Percentiles rank a stretch among this genome's conserved stretches.
These are phyloP conservation scores for Aspergillus conjunctus DNA, from an alignment of 495 filamentous ascomycete species.

Conservation along the genomic window DNA sequence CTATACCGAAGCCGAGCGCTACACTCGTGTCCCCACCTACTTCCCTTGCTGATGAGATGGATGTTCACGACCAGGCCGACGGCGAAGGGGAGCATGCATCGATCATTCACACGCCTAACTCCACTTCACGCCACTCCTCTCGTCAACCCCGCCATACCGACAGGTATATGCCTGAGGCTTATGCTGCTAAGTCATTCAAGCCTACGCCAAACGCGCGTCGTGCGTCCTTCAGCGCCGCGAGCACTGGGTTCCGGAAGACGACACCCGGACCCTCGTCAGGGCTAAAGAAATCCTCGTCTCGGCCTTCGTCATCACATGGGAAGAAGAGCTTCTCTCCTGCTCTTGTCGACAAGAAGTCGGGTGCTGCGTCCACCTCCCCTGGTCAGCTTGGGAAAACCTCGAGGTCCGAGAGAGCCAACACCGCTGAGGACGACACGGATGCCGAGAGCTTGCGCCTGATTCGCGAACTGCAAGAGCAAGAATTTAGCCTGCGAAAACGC, in stretches of 20 bases:
- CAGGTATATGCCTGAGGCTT: slow-evolving; percentile 45
- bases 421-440: slow-evolving; percentile 45
- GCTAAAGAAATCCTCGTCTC: slow-evolving; percentile 43
- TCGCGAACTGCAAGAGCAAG: slow-evolving; percentile 59
- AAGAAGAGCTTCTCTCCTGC: slow-evolving; percentile 48
- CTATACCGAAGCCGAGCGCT: slow-evolving; percentile 40
- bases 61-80: slow-evolving; percentile 40
- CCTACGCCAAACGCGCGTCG: slow-evolving; percentile 30
- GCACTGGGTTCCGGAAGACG: slow-evolving; percentile 29
- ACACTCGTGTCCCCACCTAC: slow-evolving; percentile 56
- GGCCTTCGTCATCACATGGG: slow-evolving; percentile 47
- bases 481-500: slow-evolving; percentile 59
- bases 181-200: slow-evolving; percentile 35
- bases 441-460: slow-evolving; percentile 58
- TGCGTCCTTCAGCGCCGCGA: slow-evolving; percentile 27
- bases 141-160: slow-evolving; percentile 52
- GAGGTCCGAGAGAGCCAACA: slow-evolving; percentile 28
- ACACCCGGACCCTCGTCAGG: slow-evolving; percentile 37
- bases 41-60: slow-evolving; percentile 52
- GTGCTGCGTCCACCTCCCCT: slow-evolving; percentile 35
- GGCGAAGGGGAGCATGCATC: slow-evolving; percentile 40
- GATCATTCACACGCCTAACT: slow-evolving; percentile 47
- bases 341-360: slow-evolving; percentile 35
- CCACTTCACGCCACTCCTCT: slow-evolving; percentile 53
- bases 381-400: slow-evolving; percentile 34